Percentiles rank a stretch among this genome's conserved stretches.
These are phyloP conservation scores for Aspergillus saccharolyticus DNA, from an alignment of 495 filamentous ascomycete species.

Conservation along the genomic window DNA sequence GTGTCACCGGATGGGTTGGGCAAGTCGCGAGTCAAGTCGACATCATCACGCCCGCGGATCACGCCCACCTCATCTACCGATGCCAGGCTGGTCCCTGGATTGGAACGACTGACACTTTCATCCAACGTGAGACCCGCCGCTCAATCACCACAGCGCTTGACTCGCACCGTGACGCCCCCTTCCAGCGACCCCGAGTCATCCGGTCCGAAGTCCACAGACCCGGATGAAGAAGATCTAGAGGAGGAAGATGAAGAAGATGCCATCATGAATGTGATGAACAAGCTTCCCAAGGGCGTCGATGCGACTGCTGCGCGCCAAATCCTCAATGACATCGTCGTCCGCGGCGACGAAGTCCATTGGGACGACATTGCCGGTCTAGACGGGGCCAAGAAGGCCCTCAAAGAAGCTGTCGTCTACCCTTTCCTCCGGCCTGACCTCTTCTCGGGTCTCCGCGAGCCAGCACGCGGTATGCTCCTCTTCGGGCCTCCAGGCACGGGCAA, in stretches of 20 bases:
- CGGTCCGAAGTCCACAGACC: conserved; percentile 23
- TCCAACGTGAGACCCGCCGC: conserved; percentile 13
- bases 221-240: conserved; percentile 32
- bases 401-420: conserved; percentile 96
- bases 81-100: conserved; percentile 22
- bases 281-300: conserved; percentile 76
- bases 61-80: conserved; percentile 16
- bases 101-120: conserved; percentile 27
- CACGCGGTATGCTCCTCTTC: conserved; percentile 92
- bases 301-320: conserved; percentile 80
- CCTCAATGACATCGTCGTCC: conserved; percentile 90
- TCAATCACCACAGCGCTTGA: conserved; percentile 22
- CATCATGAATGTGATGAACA: conserved; percentile 60
- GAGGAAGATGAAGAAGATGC: conserved; percentile 41
- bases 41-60: conserved; percentile 20
- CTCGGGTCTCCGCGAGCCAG: conserved; percentile 89
- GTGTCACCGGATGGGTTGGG: conserved; percentile 14
- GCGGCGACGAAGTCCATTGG: conserved; percentile 95
- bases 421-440: conserved; percentile 96
- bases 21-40: conserved; percentile 23
- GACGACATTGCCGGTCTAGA: conserved; percentile 89
- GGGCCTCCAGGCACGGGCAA: conserved; percentile 96
- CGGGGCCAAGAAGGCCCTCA: conserved; percentile 83
- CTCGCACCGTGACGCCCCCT: conserved; percentile 36
- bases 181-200: conserved; percentile 43